Base-by-base conservation (phyloP, 2,329 filamentous ascomycete species). In the Alternaria angustiovoidea region DNA sequence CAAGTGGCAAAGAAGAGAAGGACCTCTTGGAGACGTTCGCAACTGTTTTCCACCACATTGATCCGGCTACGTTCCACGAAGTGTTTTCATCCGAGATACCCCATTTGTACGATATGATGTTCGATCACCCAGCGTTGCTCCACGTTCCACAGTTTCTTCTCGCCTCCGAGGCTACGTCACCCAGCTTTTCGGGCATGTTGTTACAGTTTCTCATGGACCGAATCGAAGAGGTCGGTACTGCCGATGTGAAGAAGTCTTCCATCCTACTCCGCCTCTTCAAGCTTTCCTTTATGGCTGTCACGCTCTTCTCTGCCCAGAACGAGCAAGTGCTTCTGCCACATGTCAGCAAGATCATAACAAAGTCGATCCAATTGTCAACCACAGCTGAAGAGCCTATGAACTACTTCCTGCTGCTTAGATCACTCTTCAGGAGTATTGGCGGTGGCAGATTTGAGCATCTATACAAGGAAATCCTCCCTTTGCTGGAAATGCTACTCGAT, bases 111-210 rank as follows among this genome's bases (percentile, higher is more conserved):
- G 91, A 97, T 65, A 94, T 98, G 86, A 97, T 97, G 81, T 97
- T 98, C 76, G 93, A 98, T 76, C 95, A 99, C 78, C 93, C 93
- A 2, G 92, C 93, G 26, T 85, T 99, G 39, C 85, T 99, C 52
- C 95, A 99, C 78, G 92, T 99, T 57, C 94, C 95, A 7, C 95
- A 99, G 75, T 99, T 98, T 79, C 95, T 99, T 80, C 87, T 99
- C 52, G 95, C 96, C n/a, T 97, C 94, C 71, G 95, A 99, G 81
- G 94, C 94, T 5, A 99, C 96, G 0, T 97, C 94, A 26, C 94
- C 95, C 1, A 96, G 93, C 66, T 99, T 99, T 79, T 97, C 94
- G 63, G 95, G 96, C 39, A 98, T 99, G 95, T 88, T 99, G 26
- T 83, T 99, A 48, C 93, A 96, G 67, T 99, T 99, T 75, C 84